Percentiles rank a stretch among this genome's conserved stretches.
These are phyloP conservation scores for Pichia eremophila DNA, from an alignment of 805 yeast genomes.

Conservation along the genomic window DNA sequence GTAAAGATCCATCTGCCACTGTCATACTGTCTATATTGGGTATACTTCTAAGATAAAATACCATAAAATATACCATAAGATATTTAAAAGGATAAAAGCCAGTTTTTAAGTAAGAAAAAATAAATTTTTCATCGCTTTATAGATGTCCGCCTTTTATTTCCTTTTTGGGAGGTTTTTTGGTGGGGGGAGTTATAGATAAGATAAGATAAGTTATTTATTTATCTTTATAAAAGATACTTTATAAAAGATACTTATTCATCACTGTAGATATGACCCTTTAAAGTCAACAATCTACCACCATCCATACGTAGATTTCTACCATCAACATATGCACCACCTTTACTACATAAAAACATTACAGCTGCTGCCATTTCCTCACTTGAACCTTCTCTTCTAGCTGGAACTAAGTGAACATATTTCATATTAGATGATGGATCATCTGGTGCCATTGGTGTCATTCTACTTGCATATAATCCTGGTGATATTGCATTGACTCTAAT, in stretches of 20 bases:
- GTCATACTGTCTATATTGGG: background rate
- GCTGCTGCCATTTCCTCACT: slow-evolving; percentile 17
- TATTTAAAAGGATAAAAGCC: too few species aligned
- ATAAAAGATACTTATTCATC: slow-evolving; percentile 11
- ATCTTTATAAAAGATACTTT: too few species aligned
- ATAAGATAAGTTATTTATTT: too few species aligned
- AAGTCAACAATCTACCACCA: slow-evolving; percentile 16
- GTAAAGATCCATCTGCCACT: background rate
- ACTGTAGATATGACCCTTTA: slow-evolving; percentile 18
- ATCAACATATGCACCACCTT: slow-evolving; percentile 19
- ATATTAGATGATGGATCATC: slow-evolving; percentile 17
- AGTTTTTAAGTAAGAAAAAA: too few species aligned
- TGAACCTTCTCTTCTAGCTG: slow-evolving; percentile 16
- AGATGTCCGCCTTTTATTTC: too few species aligned
- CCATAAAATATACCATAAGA: too few species aligned
- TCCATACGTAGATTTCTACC: slow-evolving; percentile 19
- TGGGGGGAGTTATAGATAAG: too few species aligned
- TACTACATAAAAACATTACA: slow-evolving; percentile 14
- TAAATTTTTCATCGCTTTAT: too few species aligned
- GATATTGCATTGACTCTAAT: slow-evolving; percentile 19
- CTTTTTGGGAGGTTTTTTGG: too few species aligned
- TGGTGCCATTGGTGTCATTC: slow-evolving; percentile 17
- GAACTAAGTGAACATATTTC: slow-evolving; percentile 13
- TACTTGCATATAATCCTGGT: slow-evolving; percentile 16
- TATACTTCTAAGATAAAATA: too few species aligned